A percentile compares a stretch with the other conserved stretches of the same genome.
Conservation (phyloP, 2,329 filamentous ascomycete genomes). For the Cyphellophora attinorum region DNA sequence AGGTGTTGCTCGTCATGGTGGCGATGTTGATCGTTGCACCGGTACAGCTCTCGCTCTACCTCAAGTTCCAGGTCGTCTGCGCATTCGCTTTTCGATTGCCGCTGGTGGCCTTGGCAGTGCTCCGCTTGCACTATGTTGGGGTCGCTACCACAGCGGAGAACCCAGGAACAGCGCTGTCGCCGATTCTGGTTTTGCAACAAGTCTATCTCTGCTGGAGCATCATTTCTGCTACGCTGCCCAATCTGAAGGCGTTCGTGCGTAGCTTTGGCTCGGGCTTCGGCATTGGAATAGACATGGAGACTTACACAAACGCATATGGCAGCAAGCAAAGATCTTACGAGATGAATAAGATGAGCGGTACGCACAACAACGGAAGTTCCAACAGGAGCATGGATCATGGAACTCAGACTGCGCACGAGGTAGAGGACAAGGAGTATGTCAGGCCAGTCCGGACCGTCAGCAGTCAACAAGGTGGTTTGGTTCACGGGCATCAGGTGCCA, state of each 20-base stretch:
- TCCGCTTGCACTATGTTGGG: slow-evolving; percentile 26
- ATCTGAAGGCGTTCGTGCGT: slow-evolving; percentile 31
- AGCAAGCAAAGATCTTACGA: slow-evolving; percentile 1
- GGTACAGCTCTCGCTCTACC: slow-evolving; percentile 14
- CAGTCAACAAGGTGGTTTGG: no score
- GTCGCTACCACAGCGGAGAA: slow-evolving; percentile 20
- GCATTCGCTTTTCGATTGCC: slow-evolving; percentile 29
- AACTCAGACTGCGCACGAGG: no score
- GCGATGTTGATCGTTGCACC: slow-evolving; percentile 19
- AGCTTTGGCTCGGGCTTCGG: slow-evolving; percentile 31
- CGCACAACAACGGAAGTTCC: no score
- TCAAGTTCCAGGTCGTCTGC: slow-evolving; percentile 21
- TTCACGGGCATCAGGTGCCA: no score
- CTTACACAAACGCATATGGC: slow-evolving; percentile 1
- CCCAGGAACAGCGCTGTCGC: slow-evolving; percentile 22
- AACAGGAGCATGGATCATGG: no score
- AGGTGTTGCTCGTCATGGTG: slow-evolving; percentile 13
- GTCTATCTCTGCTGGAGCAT: slow-evolving; percentile 31
- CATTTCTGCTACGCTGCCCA: slow-evolving; percentile 31
- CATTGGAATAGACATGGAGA: slow-evolving; percentile 7
- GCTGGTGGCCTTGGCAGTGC: slow-evolving; percentile 24
- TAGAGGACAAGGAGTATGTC: no score
- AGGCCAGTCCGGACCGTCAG: no score
- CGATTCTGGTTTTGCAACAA: slow-evolving; percentile 26
- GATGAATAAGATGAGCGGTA: background rate